These are phyloP conservation scores for Pseudomonodictys pantanalensis DNA, from an alignment of 495 filamentous ascomycete genomes.

Conservation along the genomic window DNA sequence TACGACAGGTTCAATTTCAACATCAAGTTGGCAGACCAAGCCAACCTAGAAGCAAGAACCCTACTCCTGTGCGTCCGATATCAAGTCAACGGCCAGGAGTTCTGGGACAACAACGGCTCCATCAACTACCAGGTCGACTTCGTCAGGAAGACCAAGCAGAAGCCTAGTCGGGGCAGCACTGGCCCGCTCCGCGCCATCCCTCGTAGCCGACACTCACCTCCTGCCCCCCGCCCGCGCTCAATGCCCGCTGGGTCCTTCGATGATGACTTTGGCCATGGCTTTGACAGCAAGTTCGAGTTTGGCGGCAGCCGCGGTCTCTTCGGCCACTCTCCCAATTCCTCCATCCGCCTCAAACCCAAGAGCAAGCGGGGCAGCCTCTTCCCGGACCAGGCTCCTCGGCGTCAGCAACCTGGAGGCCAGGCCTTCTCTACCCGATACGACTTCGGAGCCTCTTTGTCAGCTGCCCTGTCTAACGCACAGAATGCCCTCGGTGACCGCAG, in stretches of 20 bases:
- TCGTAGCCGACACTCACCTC: slow-evolving; percentile 65
- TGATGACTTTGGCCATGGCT: slow-evolving; percentile 60
- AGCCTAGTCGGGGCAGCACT: slow-evolving; percentile 49
- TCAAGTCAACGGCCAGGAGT: slow-evolving; percentile 76
- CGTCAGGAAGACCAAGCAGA: slow-evolving; percentile 65
- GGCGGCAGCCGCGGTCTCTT: slow-evolving; percentile 54
- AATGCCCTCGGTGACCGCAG: slow-evolving; percentile 48
- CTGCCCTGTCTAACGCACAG: slow-evolving; percentile 72
- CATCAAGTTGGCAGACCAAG: slow-evolving; percentile 86
- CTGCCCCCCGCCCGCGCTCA: slow-evolving; percentile 54
- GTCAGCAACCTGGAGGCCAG: slow-evolving; percentile 63
- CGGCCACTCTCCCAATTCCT: slow-evolving; percentile 45
- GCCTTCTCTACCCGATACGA: slow-evolving; percentile 91
- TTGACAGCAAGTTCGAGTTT: slow-evolving; percentile 54
- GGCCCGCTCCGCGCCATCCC: slow-evolving; percentile 64
- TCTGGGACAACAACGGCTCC: slow-evolving; percentile 89
- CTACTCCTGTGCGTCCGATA: slow-evolving; percentile 91
- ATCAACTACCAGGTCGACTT: slow-evolving; percentile 94
- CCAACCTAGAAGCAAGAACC: slow-evolving; percentile 85
- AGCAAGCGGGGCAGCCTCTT: slow-evolving; percentile 33
- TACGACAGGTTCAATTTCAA: slow-evolving; percentile 89
- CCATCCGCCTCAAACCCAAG: slow-evolving; percentile 45
- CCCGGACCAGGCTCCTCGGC: slow-evolving; percentile 47
- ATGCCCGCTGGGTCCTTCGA: slow-evolving; percentile 60
- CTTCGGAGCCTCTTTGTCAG: slow-evolving; percentile 81